Evolutionary conservation across 1,139 yeast species (phyloP).

Genomic region (Schwanniomyces etchellsii): DNA sequence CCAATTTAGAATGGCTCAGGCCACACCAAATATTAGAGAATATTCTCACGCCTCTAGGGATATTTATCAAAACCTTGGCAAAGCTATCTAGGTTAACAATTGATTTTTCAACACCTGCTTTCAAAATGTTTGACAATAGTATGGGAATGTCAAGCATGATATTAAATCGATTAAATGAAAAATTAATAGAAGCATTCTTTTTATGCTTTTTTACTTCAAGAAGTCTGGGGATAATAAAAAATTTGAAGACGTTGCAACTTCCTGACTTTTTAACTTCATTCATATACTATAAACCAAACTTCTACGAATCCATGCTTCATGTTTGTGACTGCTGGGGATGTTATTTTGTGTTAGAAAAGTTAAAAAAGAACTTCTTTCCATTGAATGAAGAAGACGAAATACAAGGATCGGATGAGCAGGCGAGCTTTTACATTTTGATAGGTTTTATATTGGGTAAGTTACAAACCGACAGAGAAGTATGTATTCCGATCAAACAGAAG

Average conservation of each 20-base stretch:
- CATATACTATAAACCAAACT: slow-evolving; percentile 34
- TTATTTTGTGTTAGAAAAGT: slow-evolving; percentile 19
- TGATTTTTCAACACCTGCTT: slow-evolving; percentile 35
- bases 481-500: slow-evolving; percentile 30
- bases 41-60: slow-evolving; percentile 28
- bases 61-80: slow-evolving; percentile 20
- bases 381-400: slow-evolving; percentile 12
- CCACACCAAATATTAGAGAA: slow-evolving; percentile 32
- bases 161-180: slow-evolving; percentile 29
- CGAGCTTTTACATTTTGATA: slow-evolving; percentile 26
- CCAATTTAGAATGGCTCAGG: slow-evolving; percentile 34
- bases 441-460: slow-evolving; percentile 33
- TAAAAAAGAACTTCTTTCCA: slow-evolving; percentile 21
- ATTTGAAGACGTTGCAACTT: slow-evolving; percentile 23
- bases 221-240: slow-evolving; percentile 9
- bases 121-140: slow-evolving; percentile 33
- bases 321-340: slow-evolving; percentile 37
- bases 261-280: slow-evolving; percentile 37
- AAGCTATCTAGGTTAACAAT: slow-evolving; percentile 21
- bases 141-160: slow-evolving; percentile 25
- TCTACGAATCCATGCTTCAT: slow-evolving; percentile 30
- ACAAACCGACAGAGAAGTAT: slow-evolving; percentile 35
- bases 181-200: slow-evolving; percentile 34
- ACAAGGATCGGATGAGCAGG: slow-evolving; percentile 17
- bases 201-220: slow-evolving; percentile 18